A percentile compares a stretch with the other conserved stretches of the same genome.
Evolutionary conservation across 306 rosid species (phyloP).

Genomic region (Vigna unguiculata): DNA sequence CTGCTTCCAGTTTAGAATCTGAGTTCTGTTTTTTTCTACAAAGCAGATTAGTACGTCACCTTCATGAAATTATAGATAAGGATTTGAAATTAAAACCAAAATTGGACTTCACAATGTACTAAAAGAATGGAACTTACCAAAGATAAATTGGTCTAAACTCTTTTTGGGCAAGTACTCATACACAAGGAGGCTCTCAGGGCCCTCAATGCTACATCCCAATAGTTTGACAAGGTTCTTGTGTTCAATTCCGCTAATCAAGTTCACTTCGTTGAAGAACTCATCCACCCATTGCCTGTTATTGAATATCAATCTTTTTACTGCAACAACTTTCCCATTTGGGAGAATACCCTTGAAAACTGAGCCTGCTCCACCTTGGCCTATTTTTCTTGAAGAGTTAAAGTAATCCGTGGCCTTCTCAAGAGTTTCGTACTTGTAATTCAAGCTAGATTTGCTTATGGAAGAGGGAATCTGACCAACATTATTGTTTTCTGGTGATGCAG

Average conservation of each 20-base stretch:
- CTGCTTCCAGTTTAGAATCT: conserved; percentile 76
- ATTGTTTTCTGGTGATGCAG: conserved; percentile 48
- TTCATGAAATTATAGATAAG: not conserved
- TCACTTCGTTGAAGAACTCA: conserved; percentile 94
- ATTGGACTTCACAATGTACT: not conserved
- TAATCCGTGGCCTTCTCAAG: conserved; percentile 86
- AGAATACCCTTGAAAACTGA: conserved; percentile 85
- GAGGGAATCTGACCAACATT: conserved; percentile 47
- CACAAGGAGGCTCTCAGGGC: conserved; percentile 93
- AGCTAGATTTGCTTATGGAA: conserved; percentile 58
- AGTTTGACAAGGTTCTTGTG: conserved; percentile 86
- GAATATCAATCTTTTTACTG: conserved; percentile 87
- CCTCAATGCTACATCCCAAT: conserved; percentile 95
- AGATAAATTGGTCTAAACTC: conserved; percentile 81
- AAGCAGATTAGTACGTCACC: conserved; percentile 11
- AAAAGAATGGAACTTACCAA: conserved; percentile 55
- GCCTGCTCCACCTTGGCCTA: conserved; percentile 95
- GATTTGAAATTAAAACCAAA: not conserved
- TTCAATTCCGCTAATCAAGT: conserved; percentile 72
- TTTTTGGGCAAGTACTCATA: conserved; percentile 73
- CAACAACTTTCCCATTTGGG: conserved; percentile 63
- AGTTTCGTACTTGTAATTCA: conserved; percentile 76
- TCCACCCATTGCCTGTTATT: conserved; percentile 94
- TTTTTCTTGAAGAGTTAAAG: conserved; percentile 67
- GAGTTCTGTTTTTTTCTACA: conserved; percentile 71